Conservation (phyloP, 176 grass and related monocot species). For the Oryza glumipatula region DNA sequence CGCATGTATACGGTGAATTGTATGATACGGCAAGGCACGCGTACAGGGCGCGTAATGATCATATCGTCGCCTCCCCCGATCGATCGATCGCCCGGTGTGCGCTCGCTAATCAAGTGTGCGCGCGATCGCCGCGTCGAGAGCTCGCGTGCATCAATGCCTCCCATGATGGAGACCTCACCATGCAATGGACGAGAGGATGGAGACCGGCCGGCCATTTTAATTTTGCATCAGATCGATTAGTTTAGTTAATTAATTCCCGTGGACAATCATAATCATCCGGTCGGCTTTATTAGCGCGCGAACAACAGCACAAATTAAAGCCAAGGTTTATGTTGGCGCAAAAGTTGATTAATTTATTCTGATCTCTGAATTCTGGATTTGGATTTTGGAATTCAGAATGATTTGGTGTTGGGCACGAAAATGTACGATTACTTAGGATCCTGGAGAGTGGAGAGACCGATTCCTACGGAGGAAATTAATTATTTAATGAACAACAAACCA, state of each 20-base stretch:
- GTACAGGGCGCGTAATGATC: constrained; percentile 11
- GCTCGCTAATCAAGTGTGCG: background rate
- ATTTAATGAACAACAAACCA: background rate
- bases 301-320: background rate
- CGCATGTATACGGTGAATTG: constrained; percentile 15
- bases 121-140: background rate
- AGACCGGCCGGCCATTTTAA: background rate
- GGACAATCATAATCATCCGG: constrained; percentile 35
- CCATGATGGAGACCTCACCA: background rate
- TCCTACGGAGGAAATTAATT: background rate
- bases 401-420: background rate
- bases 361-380: background rate
- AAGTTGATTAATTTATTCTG: too few relatives aligned
- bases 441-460: background rate
- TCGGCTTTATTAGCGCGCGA: constrained; percentile 6
- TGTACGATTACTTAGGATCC: background rate
- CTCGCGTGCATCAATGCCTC: background rate
- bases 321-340: background rate
- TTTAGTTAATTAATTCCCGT: constrained; percentile 48
- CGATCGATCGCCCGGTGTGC: constrained; percentile 20
- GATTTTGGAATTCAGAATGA: background rate
- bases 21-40: constrained; percentile 40
- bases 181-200: constrained; percentile 11
- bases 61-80: constrained; percentile 30
- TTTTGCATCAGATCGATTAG: background rate